These are phyloP conservation scores for Pisolithus tinctorius DNA, from an alignment of 768 basidiomycete genomes.

Conservation along the genomic window DNA sequence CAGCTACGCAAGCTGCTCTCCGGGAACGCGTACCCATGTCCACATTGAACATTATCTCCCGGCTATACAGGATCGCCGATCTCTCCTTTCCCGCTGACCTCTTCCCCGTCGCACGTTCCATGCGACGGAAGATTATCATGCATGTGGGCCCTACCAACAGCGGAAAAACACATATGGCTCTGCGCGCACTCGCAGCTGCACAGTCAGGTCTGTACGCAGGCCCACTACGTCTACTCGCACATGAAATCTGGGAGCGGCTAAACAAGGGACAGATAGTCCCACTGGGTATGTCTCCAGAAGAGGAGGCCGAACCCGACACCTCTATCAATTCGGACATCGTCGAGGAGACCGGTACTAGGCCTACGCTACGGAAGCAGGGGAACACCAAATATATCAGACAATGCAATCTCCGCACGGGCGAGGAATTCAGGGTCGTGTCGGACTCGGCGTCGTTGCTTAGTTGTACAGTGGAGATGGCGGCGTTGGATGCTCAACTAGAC, in stretches of 20 bases:
- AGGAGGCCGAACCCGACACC: conserved; percentile 31
- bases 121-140: conserved; percentile 77
- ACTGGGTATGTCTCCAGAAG: conserved; percentile 45
- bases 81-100: conserved; percentile 42
- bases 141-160: conserved; percentile 98
- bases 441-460: conserved; percentile 51
- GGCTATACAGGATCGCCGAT: conserved; percentile 34
- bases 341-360: conserved; percentile 14
- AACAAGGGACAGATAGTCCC: conserved; percentile 88
- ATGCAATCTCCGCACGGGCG: conserved; percentile 90
- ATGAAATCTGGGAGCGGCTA: conserved; percentile 89
- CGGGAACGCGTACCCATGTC: conserved; percentile 19
- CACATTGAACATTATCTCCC: conserved; percentile 34
- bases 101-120: conserved; percentile 45
- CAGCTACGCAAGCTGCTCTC: conserved; percentile 20
- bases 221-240: conserved; percentile 86
- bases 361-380: conserved; percentile 29
- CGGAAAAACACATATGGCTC: conserved; percentile 92
- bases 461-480: conserved; percentile 93
- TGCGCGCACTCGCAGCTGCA: conserved; percentile 80
- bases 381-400: conserved; percentile 46
- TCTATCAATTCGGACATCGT: conserved; percentile 27
- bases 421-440: conserved; percentile 72
- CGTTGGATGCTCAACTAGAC: conserved; percentile 38
- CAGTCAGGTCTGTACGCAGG: conserved; percentile 78